Evolutionary conservation across 2,329 filamentous ascomycete genomes (phyloP).

Genomic region (Microdochium paspali): DNA sequence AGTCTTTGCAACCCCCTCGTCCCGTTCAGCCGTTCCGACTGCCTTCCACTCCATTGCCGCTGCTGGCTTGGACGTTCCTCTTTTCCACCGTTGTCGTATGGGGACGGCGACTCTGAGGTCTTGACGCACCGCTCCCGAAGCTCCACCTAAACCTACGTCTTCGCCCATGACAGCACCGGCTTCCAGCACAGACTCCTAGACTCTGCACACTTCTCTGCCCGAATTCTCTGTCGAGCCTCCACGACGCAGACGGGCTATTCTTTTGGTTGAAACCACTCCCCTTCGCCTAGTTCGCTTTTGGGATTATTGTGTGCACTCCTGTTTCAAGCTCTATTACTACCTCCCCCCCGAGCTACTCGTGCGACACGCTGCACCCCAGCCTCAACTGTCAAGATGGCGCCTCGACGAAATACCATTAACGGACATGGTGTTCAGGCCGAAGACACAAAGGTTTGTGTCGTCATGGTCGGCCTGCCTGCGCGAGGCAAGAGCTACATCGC

Average conservation of each 20-base stretch:
- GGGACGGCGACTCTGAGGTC: too few species aligned
- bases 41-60: too few species aligned
- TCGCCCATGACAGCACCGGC: not conserved
- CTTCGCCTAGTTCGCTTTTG: too few species aligned
- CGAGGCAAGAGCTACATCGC: slow-evolving; percentile 96
- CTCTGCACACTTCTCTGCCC: not conserved
- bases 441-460: slow-evolving; percentile 93
- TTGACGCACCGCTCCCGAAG: not conserved
- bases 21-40: too few species aligned
- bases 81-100: too few species aligned
- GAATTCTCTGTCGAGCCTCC: not conserved
- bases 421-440: slow-evolving; percentile 78
- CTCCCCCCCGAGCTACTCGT: not conserved
- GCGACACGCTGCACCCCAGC: not conserved
- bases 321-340: not conserved
- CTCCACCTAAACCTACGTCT: slow-evolving; percentile 1
- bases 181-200: not conserved
- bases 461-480: slow-evolving; percentile 96
- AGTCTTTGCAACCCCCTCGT: too few species aligned
- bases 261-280: too few species aligned
- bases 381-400: not conserved
- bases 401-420: slow-evolving; percentile 31
- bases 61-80: too few species aligned
- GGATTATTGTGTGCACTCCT: not conserved
- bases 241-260: too few species aligned